Conservation (phyloP, 2,329 filamentous ascomycete genomes). For the Fusarium hostae region DNA sequence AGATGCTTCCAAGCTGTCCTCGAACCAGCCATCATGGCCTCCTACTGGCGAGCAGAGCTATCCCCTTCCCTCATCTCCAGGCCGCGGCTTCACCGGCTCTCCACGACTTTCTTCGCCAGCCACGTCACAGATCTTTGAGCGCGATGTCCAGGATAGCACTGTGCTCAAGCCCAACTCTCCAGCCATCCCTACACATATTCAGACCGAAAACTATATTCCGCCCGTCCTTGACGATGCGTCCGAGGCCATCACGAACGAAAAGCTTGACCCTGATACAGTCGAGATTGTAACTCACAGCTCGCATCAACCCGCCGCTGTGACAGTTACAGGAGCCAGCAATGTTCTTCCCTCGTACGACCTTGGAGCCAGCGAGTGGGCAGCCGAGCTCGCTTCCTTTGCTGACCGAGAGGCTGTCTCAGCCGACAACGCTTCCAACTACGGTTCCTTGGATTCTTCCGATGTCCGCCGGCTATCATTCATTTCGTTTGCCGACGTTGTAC, state of each 20-base stretch:
- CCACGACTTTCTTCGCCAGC: conserved; percentile 83
- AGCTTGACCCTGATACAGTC: conserved; percentile 86
- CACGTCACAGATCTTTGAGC: conserved; percentile 87
- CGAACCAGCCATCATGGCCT: conserved; percentile 55
- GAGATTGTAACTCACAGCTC: conserved; percentile 90
- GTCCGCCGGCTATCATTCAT: conserved; percentile 91
- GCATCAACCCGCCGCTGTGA: conserved; percentile 81
- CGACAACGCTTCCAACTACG: conserved; percentile 79
- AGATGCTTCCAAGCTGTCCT: conserved; percentile 53
- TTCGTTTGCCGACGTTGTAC: conserved; percentile 95
- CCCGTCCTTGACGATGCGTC: conserved; percentile 91
- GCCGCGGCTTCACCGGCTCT: conserved; percentile 74
- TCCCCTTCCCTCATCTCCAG: conserved; percentile 70
- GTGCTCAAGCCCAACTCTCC: conserved; percentile 76
- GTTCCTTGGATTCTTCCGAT: conserved; percentile 78
- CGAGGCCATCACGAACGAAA: conserved; percentile 87
- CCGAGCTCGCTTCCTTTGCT: conserved; percentile 67
- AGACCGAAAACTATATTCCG: conserved; percentile 94
- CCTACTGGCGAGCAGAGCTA: conserved; percentile 56
- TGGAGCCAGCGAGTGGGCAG: conserved; percentile 62
- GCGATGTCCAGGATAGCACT: conserved; percentile 87
- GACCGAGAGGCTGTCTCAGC: conserved; percentile 56
- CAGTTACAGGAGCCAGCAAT: conserved; percentile 65
- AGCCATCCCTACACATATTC: conserved; percentile 92
- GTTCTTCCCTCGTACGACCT: conserved; percentile 53